phyloP scores from a whole-genome alignment of 495 filamentous ascomycete species.

The Aspergillus wentii region DNA sequence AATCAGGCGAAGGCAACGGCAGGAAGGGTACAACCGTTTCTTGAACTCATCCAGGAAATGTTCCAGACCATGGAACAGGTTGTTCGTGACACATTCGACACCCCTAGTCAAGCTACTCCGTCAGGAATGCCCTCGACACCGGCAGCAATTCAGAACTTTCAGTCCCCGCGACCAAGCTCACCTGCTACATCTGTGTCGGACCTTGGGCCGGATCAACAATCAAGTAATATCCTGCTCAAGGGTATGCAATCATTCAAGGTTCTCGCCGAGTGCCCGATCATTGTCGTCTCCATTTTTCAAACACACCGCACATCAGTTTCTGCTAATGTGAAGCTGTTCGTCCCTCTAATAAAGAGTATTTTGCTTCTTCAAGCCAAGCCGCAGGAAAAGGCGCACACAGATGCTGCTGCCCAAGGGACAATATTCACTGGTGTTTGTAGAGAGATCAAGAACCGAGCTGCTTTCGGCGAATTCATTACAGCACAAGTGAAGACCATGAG shows the following conservation, averaged over 20 bases:
- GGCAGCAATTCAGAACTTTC: constrained; percentile 66
- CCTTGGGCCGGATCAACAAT: constrained; percentile 72
- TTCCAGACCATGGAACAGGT: constrained; percentile 92
- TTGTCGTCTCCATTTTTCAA: constrained; percentile 97
- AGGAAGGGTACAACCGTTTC: constrained; percentile 79
- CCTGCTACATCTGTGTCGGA: constrained; percentile 77
- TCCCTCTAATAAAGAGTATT: constrained; percentile 88
- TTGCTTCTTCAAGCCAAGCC: constrained; percentile 86
- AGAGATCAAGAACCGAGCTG: constrained; percentile 87
- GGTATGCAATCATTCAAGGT: constrained; percentile 99
- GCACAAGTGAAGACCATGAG: constrained; percentile 99
- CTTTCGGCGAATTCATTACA: constrained; percentile 96
- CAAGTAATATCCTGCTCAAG: constrained; percentile 70
- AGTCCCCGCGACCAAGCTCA: constrained; percentile 84
- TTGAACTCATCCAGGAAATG: constrained; percentile 90
- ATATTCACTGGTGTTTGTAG: constrained; percentile 92
- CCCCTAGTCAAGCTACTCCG: constrained; percentile 55
- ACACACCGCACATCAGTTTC: constrained; percentile 74
- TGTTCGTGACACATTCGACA: constrained; percentile 90
- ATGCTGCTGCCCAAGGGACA: constrained; percentile 66
- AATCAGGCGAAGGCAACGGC: constrained; percentile 80
- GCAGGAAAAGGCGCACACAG: constrained; percentile 84
- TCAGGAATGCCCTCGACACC: constrained; percentile 73
- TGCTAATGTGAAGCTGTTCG: constrained; percentile 85
- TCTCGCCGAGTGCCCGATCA: constrained; percentile 94